Conservation (phyloP, 768 basidiomycete species). For the Suillus luteus region DNA sequence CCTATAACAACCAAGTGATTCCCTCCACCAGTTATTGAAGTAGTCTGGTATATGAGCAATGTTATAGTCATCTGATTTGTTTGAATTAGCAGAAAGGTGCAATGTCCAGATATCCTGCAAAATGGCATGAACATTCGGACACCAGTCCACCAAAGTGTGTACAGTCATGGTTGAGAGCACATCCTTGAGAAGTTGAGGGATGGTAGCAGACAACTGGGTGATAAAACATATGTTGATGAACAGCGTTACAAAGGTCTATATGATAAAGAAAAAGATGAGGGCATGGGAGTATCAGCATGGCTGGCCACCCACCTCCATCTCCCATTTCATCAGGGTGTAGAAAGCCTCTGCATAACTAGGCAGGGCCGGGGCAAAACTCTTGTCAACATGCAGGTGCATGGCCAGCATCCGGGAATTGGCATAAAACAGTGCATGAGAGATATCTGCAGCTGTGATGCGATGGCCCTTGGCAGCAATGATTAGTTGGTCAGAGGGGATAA, state of each 20-base stretch:
- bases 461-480: neutral
- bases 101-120: neutral
- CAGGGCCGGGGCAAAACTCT: neutral
- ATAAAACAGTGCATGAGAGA: neutral
- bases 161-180: neutral
- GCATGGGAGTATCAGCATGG: neutral
- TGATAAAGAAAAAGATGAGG: neutral
- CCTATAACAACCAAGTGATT: neutral
- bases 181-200: neutral
- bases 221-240: neutral
- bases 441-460: neutral
- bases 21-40: constrained; percentile 6
- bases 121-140: neutral
- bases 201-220: neutral
- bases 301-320: neutral
- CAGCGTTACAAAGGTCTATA: neutral
- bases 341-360: neutral
- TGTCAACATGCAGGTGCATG: neutral
- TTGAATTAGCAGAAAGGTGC: neutral
- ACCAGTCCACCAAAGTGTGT: neutral
- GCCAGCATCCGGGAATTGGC: neutral
- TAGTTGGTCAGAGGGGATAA: too few relatives aligned
- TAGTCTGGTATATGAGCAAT: neutral
- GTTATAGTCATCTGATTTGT: neutral
- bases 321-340: neutral